Conservation (phyloP, 2,329 filamentous ascomycete species). For the Emmonsiellopsis sp. region DNA sequence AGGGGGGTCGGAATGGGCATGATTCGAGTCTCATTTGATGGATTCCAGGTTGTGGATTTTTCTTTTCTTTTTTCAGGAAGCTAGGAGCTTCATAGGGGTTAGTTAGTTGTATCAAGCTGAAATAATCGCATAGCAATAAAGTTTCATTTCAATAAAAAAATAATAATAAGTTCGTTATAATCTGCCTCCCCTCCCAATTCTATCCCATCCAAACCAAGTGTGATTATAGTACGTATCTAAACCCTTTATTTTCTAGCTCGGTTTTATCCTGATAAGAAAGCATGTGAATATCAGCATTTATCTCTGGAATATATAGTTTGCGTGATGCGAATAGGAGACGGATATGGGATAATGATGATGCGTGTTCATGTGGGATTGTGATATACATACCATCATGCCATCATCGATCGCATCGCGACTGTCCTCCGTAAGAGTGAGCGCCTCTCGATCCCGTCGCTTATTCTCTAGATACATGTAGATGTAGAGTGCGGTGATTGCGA, state of each 20-base stretch:
- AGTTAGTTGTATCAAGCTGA: too few relatives aligned
- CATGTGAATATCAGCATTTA: too few relatives aligned
- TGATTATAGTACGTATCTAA: conserved; percentile 1
- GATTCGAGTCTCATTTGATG: not conserved
- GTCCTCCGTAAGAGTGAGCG: not conserved
- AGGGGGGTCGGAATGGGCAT: not conserved
- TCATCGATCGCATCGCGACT: not conserved
- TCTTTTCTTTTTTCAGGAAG: not conserved
- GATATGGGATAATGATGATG: not conserved
- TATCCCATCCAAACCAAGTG: too few relatives aligned
- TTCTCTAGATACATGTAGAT: conserved; percentile 9
- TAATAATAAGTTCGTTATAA: too few relatives aligned
- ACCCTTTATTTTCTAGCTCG: not conserved
- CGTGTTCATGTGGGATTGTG: not conserved
- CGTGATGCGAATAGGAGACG: not conserved
- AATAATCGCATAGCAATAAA: too few relatives aligned
- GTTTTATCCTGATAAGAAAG: not conserved
- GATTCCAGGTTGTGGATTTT: not conserved
- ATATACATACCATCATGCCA: conserved; percentile 1
- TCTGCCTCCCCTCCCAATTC: too few relatives aligned
- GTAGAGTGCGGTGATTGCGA: conserved; percentile 21
- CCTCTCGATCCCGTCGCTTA: conserved; percentile 1
- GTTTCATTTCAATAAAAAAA: too few relatives aligned
- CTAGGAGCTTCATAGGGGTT: too few relatives aligned
- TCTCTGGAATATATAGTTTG: not conserved